A percentile compares a stretch with the other conserved stretches of the same genome.
Evolutionary conservation across 805 yeast genomes (phyloP).

Genomic region (Teunomyces aglyptinius): DNA sequence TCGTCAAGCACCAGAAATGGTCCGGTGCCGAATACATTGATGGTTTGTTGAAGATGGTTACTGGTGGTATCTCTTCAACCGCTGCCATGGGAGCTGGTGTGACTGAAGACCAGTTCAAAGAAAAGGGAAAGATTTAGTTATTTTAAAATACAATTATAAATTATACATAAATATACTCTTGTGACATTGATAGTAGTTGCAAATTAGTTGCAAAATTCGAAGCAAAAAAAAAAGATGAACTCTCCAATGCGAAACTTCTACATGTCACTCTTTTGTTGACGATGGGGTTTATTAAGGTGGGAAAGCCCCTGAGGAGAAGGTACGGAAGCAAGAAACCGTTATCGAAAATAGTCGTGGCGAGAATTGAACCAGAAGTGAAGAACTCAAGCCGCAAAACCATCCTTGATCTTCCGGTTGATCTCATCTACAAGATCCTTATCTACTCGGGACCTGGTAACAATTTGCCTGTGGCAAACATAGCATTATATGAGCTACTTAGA

Average conservation of each 20-base stretch:
- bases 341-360: not conserved
- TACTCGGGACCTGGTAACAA: constrained; percentile 30
- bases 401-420: constrained; percentile 39
- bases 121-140: constrained; percentile 18
- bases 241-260: too few species aligned
- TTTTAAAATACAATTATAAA: not conserved
- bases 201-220: not conserved
- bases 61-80: constrained; percentile 92
- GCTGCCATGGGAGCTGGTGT: constrained; percentile 99
- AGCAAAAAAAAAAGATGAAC: too few species aligned
- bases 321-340: constrained; percentile 2
- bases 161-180: not conserved
- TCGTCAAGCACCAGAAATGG: constrained; percentile 98
- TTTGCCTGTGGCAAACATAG: constrained; percentile 29
- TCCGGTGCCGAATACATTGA: constrained; percentile 98
- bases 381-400: not conserved
- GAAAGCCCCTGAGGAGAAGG: constrained; percentile 18
- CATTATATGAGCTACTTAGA: constrained; percentile 21
- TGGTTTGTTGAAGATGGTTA: constrained; percentile 80
- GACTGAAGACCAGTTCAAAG: constrained; percentile 91
- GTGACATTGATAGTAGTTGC: not conserved
- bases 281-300: constrained; percentile 29
- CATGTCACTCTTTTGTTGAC: too few species aligned
- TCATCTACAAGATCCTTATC: constrained; percentile 39
- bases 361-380: not conserved